These are phyloP conservation scores for Diaporthe humulicola DNA, from an alignment of 2,329 filamentous ascomycete species.

Conservation along the genomic window DNA sequence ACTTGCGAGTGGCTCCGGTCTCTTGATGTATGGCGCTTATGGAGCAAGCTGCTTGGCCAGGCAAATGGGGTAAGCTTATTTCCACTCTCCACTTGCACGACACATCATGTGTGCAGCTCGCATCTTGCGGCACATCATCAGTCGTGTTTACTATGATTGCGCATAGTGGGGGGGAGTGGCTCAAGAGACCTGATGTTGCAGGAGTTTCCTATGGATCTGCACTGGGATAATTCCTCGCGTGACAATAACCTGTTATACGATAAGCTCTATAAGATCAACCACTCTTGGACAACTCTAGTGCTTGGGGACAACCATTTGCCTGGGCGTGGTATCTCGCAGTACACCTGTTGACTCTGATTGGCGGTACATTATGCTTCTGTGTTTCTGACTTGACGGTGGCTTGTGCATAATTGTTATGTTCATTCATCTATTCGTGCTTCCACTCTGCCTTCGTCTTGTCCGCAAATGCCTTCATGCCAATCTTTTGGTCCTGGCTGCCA, in stretches of 20 bases:
- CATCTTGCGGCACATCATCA: background rate
- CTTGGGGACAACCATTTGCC: background rate
- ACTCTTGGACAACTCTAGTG: background rate
- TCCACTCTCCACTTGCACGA: slow-evolving; percentile 36
- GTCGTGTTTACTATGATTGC: background rate
- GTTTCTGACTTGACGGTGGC: background rate
- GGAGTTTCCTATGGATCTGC: background rate
- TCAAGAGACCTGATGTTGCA: background rate
- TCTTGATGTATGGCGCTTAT: slow-evolving; percentile 36
- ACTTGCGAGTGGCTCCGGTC: slow-evolving; percentile 21
- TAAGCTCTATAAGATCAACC: background rate
- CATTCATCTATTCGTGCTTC: slow-evolving; percentile 76
- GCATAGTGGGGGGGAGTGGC: background rate
- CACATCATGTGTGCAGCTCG: slow-evolving; percentile 26
- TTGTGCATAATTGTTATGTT: background rate
- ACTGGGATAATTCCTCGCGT: background rate
- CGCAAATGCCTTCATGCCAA: slow-evolving; percentile 95
- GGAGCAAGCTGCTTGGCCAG: slow-evolving; percentile 37
- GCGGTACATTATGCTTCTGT: background rate
- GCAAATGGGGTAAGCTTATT: slow-evolving; percentile 32
- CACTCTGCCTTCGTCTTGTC: slow-evolving; percentile 95
- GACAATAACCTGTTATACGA: background rate
- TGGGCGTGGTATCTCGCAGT: background rate
- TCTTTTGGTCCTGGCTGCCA: slow-evolving; percentile 96
- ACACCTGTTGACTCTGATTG: too few relatives aligned